Evolutionary conservation across 495 filamentous ascomycete species (phyloP).

Genomic region (Astrothelium subdiscretum): DNA sequence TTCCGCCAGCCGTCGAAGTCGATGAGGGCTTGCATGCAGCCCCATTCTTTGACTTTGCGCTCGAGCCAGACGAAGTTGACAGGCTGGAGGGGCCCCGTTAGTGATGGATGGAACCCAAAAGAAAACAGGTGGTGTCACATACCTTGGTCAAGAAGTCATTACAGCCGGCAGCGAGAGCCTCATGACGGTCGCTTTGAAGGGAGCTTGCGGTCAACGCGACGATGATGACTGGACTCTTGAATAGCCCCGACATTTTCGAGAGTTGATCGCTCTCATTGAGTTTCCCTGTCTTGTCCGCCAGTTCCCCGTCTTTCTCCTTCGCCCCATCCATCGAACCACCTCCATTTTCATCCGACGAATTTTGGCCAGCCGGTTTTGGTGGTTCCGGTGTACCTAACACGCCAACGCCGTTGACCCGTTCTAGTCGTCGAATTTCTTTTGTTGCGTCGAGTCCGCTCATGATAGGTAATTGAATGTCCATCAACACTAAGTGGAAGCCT

Average conservation of each 20-base stretch:
- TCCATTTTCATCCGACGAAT: conserved; percentile 6
- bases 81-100: conserved; percentile 44
- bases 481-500: conserved; percentile 93
- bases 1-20: conserved; percentile 97
- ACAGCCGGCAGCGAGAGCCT: conserved; percentile 88
- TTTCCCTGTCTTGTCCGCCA: conserved; percentile 40
- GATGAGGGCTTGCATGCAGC: conserved; percentile 97
- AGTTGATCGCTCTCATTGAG: conserved; percentile 2
- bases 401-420: conserved; percentile 80
- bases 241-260: conserved; percentile 36
- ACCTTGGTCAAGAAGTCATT: conserved; percentile 99
- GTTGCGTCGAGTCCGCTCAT: conserved; percentile 98
- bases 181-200: conserved; percentile 87
- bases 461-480: conserved; percentile 96
- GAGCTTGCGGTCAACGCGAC: conserved; percentile 90
- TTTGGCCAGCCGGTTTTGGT: conserved; percentile 13
- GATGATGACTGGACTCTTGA: conserved; percentile 95
- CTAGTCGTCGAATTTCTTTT: conserved; percentile 83
- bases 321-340: conserved; percentile 1
- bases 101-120: conserved; percentile 4
- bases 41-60: conserved; percentile 97
- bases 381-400: conserved; percentile 45
- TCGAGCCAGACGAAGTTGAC: conserved; percentile 97
- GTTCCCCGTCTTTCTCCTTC: conserved; percentile 11
- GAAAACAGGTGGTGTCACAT: conserved; percentile 19